phyloP scores from a whole-genome alignment of 2,329 filamentous ascomycete genomes.

The Fusarium hainanense region DNA sequence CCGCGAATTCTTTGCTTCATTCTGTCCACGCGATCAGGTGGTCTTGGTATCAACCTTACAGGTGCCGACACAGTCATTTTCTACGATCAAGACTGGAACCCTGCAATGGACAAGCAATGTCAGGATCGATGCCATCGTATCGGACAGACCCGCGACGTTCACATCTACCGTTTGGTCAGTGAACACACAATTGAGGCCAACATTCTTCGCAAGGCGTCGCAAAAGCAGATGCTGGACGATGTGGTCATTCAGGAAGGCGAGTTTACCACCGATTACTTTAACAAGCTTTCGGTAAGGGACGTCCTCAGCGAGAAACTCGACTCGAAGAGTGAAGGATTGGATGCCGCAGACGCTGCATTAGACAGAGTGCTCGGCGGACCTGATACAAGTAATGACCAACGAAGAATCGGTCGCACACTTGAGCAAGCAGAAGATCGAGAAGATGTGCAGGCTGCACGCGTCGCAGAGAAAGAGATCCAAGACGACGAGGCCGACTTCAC shows the following conservation, averaged over 20 bases:
- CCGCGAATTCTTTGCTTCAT: slow-evolving; percentile 94
- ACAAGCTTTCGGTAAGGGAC: slow-evolving; percentile 78
- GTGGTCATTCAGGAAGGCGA: slow-evolving; percentile 98
- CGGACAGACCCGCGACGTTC: slow-evolving; percentile 95
- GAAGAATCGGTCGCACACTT: slow-evolving; percentile 75
- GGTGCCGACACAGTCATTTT: slow-evolving; percentile 98
- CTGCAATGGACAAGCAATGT: slow-evolving; percentile 99
- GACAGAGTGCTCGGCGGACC: slow-evolving; percentile 81
- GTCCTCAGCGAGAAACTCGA: slow-evolving; percentile 72
- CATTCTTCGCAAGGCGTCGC: slow-evolving; percentile 93
- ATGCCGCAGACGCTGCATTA: slow-evolving; percentile 84
- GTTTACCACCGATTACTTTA: slow-evolving; percentile 97
- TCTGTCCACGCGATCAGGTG: slow-evolving; percentile 91
- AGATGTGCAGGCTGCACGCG: slow-evolving; percentile 87
- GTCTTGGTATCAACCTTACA: slow-evolving; percentile 94
- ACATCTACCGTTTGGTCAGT: slow-evolving; percentile 94
- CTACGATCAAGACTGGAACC: slow-evolving; percentile 99
- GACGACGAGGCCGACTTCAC: slow-evolving; percentile 88
- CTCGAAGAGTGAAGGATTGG: slow-evolving; percentile 61
- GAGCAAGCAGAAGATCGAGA: slow-evolving; percentile 93
- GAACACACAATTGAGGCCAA: slow-evolving; percentile 98
- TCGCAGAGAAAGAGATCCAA: slow-evolving; percentile 88
- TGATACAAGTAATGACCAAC: slow-evolving; percentile 69
- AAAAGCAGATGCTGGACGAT: slow-evolving; percentile 97
- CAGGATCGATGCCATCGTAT: slow-evolving; percentile 98